Percentiles rank a stretch among this genome's conserved stretches.
Evolutionary conservation across 371 early-diverging fungal genomes (phyloP).

Genomic region (Rhizopus microsporus): DNA sequence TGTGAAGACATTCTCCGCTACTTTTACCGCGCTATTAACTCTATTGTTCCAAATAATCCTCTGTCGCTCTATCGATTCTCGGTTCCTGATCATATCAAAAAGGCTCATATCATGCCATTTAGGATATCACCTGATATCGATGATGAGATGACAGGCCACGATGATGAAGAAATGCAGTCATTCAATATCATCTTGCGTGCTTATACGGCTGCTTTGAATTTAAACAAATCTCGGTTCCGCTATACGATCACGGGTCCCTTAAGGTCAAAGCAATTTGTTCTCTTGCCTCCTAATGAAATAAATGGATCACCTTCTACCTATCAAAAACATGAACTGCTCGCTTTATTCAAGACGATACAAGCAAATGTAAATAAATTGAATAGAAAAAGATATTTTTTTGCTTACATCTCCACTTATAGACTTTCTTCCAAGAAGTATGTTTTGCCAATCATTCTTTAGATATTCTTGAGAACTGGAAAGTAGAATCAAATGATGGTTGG

Average conservation of each 20-base stretch:
- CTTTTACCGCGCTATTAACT: conserved; percentile 34
- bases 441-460: conserved; percentile 29
- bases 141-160: conserved; percentile 15
- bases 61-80: conserved; percentile 12
- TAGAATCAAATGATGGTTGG: conserved; percentile 36
- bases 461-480: conserved; percentile 32
- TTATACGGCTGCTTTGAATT: conserved; percentile 42
- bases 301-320: conserved; percentile 23
- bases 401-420: conserved; percentile 16
- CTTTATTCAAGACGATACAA: conserved; percentile 33
- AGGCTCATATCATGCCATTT: conserved; percentile 10
- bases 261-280: conserved; percentile 19
- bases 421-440: conserved; percentile 30
- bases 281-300: conserved; percentile 36
- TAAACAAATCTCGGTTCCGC: conserved; percentile 38
- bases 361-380: conserved; percentile 26
- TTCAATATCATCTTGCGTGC: conserved; percentile 34
- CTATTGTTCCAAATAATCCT: conserved; percentile 18
- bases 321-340: conserved; percentile 38
- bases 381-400: background rate
- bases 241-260: conserved; percentile 17
- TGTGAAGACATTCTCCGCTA: conserved; percentile 36
- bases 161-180: conserved; percentile 11
- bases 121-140: conserved; percentile 12
- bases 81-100: conserved; percentile 21